phyloP scores from a whole-genome alignment of 176 grass and related monocot genomes.

The maize (Zea mays) region DNA sequence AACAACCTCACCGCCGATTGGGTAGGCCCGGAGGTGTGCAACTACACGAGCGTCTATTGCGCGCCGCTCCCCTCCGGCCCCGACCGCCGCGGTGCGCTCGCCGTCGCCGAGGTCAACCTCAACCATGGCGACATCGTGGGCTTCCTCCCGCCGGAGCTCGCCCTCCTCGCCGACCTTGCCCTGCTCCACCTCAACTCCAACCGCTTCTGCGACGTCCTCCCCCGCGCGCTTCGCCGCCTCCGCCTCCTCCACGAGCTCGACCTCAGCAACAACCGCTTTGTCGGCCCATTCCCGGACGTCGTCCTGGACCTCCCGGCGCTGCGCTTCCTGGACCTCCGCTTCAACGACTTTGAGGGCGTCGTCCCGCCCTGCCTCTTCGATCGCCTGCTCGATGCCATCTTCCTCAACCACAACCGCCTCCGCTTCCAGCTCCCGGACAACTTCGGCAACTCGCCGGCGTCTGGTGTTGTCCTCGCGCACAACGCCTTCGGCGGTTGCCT shows the following conservation, averaged over 20 bases:
- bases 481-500: conserved; percentile 75
- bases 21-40: conserved; percentile 64
- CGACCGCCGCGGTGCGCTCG: not conserved
- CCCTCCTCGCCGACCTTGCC: conserved; percentile 74
- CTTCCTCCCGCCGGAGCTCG: conserved; percentile 80
- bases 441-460: conserved; percentile 89
- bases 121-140: conserved; percentile 94
- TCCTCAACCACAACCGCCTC: conserved; percentile 96
- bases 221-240: conserved; percentile 51
- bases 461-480: conserved; percentile 80
- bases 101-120: conserved; percentile 80
- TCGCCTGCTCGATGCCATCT: conserved; percentile 82
- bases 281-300: conserved; percentile 65
- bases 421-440: conserved; percentile 75
- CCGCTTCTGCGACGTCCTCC: conserved; percentile 82
- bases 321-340: conserved; percentile 82
- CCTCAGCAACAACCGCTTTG: conserved; percentile 97
- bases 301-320: conserved; percentile 64
- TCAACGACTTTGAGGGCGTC: conserved; percentile 89
- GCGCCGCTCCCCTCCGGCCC: conserved; percentile 46
- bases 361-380: conserved; percentile 71
- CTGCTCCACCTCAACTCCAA: conserved; percentile 92
- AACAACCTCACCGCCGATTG: conserved; percentile 69
- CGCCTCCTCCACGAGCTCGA: conserved; percentile 78
- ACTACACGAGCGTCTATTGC: too few species aligned